Evolutionary conservation across 2,329 filamentous ascomycete genomes (phyloP).

Genomic region (Aspergillus awamori): DNA sequence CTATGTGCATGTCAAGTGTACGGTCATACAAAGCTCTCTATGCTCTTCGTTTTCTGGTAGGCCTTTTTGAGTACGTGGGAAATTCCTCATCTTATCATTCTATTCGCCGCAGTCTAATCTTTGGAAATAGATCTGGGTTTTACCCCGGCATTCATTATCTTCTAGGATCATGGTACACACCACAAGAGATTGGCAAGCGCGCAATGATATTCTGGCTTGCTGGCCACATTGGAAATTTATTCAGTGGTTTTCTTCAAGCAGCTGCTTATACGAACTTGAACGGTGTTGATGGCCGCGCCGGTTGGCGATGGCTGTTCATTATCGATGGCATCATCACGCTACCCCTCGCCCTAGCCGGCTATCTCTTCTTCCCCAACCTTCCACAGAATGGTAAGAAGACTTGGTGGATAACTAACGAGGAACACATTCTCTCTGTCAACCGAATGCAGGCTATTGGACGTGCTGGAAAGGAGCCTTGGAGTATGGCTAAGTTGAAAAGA

Average conservation of each 20-base stretch:
- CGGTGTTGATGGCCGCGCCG: conserved; percentile 25
- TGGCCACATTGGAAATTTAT: conserved; percentile 23
- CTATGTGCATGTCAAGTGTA: conserved; percentile 25
- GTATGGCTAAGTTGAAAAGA: conserved; percentile 34
- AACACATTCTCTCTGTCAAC: conserved; percentile 27
- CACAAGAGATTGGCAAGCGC: conserved; percentile 28
- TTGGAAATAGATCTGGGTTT: conserved; percentile 21
- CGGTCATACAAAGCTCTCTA: conserved; percentile 29
- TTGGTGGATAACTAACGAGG: conserved; percentile 29
- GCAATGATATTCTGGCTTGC: conserved; percentile 30
- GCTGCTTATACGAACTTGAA: conserved; percentile 30
- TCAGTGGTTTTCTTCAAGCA: conserved; percentile 28
- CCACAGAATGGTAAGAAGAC: conserved; percentile 26
- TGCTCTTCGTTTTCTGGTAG: conserved; percentile 31
- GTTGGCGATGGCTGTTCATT: conserved; percentile 35
- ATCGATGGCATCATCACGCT: conserved; percentile 32
- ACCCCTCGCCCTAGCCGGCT: conserved; percentile 28
- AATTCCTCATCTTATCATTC: no score
- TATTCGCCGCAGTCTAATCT: not conserved
- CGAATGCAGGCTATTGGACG: conserved; percentile 42
- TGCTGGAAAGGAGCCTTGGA: conserved; percentile 42
- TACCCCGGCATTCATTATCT: conserved; percentile 31
- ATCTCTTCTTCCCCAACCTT: conserved; percentile 27
- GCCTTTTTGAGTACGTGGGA: conserved; percentile 30
- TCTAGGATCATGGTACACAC: conserved; percentile 32